A percentile compares a stretch with the other conserved stretches of the same genome.
Conservation (phyloP, 2,329 filamentous ascomycete genomes). For the Coniochaeta hoffmannii region DNA sequence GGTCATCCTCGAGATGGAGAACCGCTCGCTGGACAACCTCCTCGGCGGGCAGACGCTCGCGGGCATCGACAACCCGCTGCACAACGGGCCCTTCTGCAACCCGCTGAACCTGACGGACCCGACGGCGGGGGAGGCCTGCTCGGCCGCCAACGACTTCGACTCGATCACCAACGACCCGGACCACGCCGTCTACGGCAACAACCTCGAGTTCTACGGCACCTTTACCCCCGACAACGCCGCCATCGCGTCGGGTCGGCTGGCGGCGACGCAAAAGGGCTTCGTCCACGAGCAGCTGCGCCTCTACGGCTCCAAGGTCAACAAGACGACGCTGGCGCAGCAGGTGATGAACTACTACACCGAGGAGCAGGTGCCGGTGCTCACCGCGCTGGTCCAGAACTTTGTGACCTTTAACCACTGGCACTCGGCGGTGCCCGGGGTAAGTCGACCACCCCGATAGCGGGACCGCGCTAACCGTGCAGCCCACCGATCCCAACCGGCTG, state of each 20-base stretch:
- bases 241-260: slow-evolving; percentile 23
- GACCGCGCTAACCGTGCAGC: slow-evolving; percentile 13
- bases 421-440: slow-evolving; percentile 31
- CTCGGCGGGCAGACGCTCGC: slow-evolving; percentile 29
- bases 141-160: slow-evolving; percentile 27
- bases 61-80: slow-evolving; percentile 32
- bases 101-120: slow-evolving; percentile 24
- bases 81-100: slow-evolving; percentile 34
- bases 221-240: slow-evolving; percentile 28
- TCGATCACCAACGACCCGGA: slow-evolving; percentile 32
- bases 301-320: slow-evolving; percentile 23
- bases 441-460: slow-evolving; percentile 13
- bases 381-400: slow-evolving; percentile 30
- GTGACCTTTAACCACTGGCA: slow-evolving; percentile 37
- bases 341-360: slow-evolving; percentile 37
- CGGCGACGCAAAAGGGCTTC: slow-evolving; percentile 25
- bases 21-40: slow-evolving; percentile 36
- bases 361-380: slow-evolving; percentile 32
- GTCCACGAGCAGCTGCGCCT: slow-evolving; percentile 30
- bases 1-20: slow-evolving; percentile 38
- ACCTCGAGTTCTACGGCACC: slow-evolving; percentile 33
- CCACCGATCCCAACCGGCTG: slow-evolving; percentile 33
- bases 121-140: slow-evolving; percentile 18
- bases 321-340: slow-evolving; percentile 24
- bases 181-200: slow-evolving; percentile 33